Evolutionary conservation across 176 grass and related monocot species (phyloP).

Genomic region (Calamus simplicifolius): DNA sequence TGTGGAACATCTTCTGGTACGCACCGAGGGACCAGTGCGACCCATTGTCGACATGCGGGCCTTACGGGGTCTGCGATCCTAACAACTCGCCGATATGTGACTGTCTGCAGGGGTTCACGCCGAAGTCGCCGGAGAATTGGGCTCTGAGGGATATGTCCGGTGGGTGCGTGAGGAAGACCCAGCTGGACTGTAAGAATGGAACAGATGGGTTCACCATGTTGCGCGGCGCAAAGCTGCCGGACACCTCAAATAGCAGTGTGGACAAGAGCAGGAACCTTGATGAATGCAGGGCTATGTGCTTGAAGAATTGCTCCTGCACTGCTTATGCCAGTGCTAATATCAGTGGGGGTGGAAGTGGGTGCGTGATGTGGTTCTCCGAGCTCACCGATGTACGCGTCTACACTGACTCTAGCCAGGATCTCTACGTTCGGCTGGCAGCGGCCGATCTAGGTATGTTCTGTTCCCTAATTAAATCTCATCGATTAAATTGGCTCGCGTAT

Average conservation of each 20-base stretch:
- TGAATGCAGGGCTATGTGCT: not conserved
- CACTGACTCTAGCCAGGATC: not conserved
- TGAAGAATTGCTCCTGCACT: not conserved
- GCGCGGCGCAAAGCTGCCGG: not conserved
- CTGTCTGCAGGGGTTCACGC: slow-evolving; percentile 15
- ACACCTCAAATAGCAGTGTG: not conserved
- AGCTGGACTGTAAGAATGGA: not conserved
- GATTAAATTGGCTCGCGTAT: too few relatives aligned
- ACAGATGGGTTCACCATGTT: not conserved
- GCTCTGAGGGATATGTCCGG: not conserved
- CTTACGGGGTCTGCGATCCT: slow-evolving; percentile 39
- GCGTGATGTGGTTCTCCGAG: not conserved
- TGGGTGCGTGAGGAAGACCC: not conserved
- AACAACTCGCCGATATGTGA: slow-evolving; percentile 26
- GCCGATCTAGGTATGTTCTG: not conserved
- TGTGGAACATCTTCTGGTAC: slow-evolving; percentile 49
- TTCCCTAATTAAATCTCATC: too few relatives aligned
- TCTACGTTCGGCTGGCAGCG: not conserved
- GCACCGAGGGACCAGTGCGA: slow-evolving; percentile 56
- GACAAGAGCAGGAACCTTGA: not conserved
- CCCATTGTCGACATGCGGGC: slow-evolving; percentile 33
- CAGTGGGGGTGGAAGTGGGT: not conserved
- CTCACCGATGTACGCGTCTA: not conserved
- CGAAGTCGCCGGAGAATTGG: not conserved
- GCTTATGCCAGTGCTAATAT: not conserved